Evolutionary conservation across 2,329 filamentous ascomycete genomes (phyloP).

Genomic region (Penicillium griseofulvum): DNA sequence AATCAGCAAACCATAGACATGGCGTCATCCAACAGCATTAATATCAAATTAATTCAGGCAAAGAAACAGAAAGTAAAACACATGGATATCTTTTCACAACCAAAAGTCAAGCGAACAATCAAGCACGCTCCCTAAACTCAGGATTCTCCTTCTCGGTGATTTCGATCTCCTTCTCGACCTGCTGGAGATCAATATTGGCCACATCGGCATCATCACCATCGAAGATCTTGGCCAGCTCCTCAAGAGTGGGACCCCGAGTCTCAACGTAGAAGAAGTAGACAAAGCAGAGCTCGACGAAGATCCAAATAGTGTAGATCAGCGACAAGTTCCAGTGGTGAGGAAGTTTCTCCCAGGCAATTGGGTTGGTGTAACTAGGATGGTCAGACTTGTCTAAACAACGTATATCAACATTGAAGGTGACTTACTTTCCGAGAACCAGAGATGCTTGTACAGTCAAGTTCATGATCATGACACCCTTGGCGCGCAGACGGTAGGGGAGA

Average conservation of each 20-base stretch:
- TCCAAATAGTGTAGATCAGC: slow-evolving; percentile 30
- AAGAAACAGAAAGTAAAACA: neutral
- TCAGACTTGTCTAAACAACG: neutral
- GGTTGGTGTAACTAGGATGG: slow-evolving; percentile 23
- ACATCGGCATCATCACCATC: slow-evolving; percentile 58
- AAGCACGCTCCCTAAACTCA: neutral
- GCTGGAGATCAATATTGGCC: slow-evolving; percentile 54
- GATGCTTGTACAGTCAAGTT: slow-evolving; percentile 55
- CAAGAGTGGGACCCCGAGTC: slow-evolving; percentile 68
- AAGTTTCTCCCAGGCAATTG: slow-evolving; percentile 23
- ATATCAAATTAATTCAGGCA: neutral
- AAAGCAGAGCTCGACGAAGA: slow-evolving; percentile 33
- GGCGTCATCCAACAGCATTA: too few relatives aligned
- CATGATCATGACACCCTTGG: slow-evolving; percentile 42
- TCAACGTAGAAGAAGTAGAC: slow-evolving; percentile 51
- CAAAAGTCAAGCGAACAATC: neutral
- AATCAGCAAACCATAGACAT: neutral
- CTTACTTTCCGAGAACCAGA: slow-evolving; percentile 60
- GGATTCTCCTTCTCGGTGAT: slow-evolving; percentile 1
- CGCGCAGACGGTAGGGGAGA: slow-evolving; percentile 39
- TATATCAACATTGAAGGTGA: neutral
- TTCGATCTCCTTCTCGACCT: slow-evolving; percentile 32
- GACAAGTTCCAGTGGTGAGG: slow-evolving; percentile 26
- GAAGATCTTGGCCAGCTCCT: slow-evolving; percentile 69
- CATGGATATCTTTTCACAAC: neutral